These are phyloP conservation scores for Lolium rigidum DNA, from an alignment of 176 grass and related monocot species.

Conservation along the genomic window DNA sequence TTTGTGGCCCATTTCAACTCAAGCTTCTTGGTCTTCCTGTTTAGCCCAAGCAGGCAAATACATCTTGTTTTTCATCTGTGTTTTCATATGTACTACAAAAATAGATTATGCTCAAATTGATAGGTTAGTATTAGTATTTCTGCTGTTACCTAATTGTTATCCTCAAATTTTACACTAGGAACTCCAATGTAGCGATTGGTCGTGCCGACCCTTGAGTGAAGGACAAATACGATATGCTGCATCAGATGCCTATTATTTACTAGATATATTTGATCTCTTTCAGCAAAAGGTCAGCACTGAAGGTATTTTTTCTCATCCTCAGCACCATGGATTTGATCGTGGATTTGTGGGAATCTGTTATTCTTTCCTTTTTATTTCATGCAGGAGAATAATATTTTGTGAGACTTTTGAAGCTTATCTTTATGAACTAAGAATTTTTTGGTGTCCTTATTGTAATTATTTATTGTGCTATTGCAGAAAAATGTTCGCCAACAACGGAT, in stretches of 20 bases:
- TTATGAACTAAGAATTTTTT: not conserved
- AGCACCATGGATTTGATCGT: not conserved
- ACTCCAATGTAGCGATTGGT: slow-evolving; percentile 99
- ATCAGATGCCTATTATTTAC: slow-evolving; percentile 92
- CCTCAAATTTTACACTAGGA: slow-evolving; percentile 55
- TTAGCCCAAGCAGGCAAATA: not conserved
- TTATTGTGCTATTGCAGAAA: slow-evolving; percentile 41
- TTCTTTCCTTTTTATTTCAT: not conserved
- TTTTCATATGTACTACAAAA: not conserved
- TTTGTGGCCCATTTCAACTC: not conserved
- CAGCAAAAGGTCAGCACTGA: slow-evolving; percentile 54
- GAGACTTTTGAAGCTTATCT: not conserved
- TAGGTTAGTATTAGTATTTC: slow-evolving; percentile 11
- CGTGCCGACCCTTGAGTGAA: slow-evolving; percentile 77
- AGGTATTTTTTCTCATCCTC: slow-evolving; percentile 56
- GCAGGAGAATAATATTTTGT: not conserved
- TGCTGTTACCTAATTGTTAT: slow-evolving; percentile 11
- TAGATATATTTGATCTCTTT: slow-evolving; percentile 81
- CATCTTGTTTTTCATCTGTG: slow-evolving; percentile 24
- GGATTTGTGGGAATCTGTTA: not conserved
- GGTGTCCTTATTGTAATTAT: slow-evolving; percentile 13
- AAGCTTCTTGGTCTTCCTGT: slow-evolving; percentile 13
- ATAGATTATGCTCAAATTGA: not conserved
- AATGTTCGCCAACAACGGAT: slow-evolving; percentile 15
- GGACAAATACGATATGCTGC: slow-evolving; percentile 96